Percentiles rank a stretch among this genome's conserved stretches.
phyloP scores from a whole-genome alignment of 352 stramenopile genomes.

The Albugo laibachii region DNA sequence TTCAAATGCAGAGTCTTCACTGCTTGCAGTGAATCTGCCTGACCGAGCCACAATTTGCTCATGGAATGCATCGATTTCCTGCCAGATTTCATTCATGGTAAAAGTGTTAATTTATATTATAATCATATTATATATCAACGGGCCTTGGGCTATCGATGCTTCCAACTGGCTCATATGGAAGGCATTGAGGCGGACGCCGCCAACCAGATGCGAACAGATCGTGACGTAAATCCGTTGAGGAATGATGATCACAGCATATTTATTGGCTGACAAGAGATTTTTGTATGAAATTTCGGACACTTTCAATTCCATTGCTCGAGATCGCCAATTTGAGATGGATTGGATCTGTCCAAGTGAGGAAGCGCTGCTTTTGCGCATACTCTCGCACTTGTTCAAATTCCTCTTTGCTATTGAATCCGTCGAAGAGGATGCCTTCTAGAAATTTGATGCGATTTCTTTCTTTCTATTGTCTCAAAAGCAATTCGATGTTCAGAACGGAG shows the following conservation, averaged over 20 bases:
- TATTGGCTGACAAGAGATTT: constrained; percentile 14
- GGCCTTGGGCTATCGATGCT: too few species aligned
- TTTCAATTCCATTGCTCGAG: constrained; percentile 30
- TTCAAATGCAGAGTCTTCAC: constrained; percentile 14
- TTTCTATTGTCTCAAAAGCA: constrained; percentile 7
- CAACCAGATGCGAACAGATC: too few species aligned
- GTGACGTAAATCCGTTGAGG: too few species aligned
- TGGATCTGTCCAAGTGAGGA: constrained; percentile 64
- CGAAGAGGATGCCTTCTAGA: constrained; percentile 62
- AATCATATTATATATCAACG: too few species aligned
- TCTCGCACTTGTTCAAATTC: constrained; percentile 62
- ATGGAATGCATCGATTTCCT: constrained; percentile 3
- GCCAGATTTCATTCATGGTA: constrained; percentile 5
- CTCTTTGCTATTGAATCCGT: constrained; percentile 68
- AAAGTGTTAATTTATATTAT: too few species aligned
- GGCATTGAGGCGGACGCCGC: too few species aligned
- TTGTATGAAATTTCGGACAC: constrained; percentile 53
- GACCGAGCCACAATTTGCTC: constrained; percentile 3
- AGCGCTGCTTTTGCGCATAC: constrained; percentile 41
- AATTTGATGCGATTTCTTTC: constrained; percentile 80
- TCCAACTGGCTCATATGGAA: too few species aligned
- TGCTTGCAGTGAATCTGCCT: not conserved
- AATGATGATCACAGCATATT: too few species aligned
- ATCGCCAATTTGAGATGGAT: constrained; percentile 70
- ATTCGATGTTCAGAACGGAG: not conserved